Evolutionary conservation across 1,139 yeast genomes (phyloP), one percentile per base, ranked within the genome.

Genomic region (Hansenula lynferdii): DNA sequence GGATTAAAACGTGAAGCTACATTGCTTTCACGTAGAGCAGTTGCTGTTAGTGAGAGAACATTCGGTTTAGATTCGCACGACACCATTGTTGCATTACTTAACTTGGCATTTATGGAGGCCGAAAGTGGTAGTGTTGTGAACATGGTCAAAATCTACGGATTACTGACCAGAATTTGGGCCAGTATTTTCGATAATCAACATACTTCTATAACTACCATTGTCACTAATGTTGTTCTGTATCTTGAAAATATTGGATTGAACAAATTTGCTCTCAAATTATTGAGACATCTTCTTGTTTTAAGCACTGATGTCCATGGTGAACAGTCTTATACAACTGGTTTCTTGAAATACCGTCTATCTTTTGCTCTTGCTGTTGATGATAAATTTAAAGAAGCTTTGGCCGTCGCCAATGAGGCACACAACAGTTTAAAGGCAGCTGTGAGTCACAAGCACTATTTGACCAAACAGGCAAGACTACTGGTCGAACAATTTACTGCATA

Each of bases 11-110:
- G 65, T 23, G 80, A 76, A 50, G 92, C 97, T 6, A 72, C 80
- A 40, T 72, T 70, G n/a, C 66, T 78, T 48, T 76, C 84, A 19
- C 80, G 95, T 51, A 82, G 77, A 58, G 80, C 96, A 2, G 73
- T 80, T 45, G 68, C 78, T 31, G 75, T 89, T 43, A 71, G 80
- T 41, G 97, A 92, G 67, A 77, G 97, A 62, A 73, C 82, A 16
- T 62, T 70, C 37, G 98, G 98, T 43, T 62, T 80, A 48, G 97
- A 90, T 58, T 76, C 94, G 7, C 76, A 75, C 53, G 94, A 87
- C 50, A 75, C 92, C 22, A 62, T 87, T 26, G 74, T 87, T 45
- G 71, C 87, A 26, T 76, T 84, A 57, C 70, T 81, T 54, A 87
- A 86, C 61, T 66, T 89, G 48, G 95, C 95, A 1, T 75, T 71